These are phyloP conservation scores for Vanrija sp. DNA, from an alignment of 1,284 basidiomycete species.

Conservation along the genomic window DNA sequence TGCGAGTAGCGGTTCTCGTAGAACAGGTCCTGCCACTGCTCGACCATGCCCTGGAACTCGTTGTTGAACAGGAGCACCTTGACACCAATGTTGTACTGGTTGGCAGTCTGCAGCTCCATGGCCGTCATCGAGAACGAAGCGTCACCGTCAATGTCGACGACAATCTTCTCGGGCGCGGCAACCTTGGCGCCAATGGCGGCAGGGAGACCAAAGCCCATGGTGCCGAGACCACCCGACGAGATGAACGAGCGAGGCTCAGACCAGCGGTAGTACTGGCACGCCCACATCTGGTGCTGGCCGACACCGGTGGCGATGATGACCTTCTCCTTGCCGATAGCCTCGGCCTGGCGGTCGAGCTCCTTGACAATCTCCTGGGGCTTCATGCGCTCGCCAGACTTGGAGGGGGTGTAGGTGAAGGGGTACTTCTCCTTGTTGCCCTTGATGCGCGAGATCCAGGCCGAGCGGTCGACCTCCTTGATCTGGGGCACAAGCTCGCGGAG, in stretches of 20 bases:
- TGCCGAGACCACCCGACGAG: constrained; percentile 93
- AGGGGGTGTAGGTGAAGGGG: constrained; percentile 83
- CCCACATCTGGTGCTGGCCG: constrained; percentile 99
- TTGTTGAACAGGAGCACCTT: constrained; percentile 86
- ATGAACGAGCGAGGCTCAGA: constrained; percentile 81
- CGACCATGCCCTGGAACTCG: constrained; percentile 97
- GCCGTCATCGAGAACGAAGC: constrained; percentile 99
- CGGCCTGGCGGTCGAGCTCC: constrained; percentile 75
- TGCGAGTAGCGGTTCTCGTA: constrained; percentile 93
- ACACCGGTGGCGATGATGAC: constrained; percentile 90
- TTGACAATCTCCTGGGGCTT: constrained; percentile 98
- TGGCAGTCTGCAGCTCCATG: constrained; percentile 94
- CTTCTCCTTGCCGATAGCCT: constrained; percentile 68
- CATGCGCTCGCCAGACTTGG: constrained; percentile 62
- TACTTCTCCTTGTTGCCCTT: constrained; percentile 79
- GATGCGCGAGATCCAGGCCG: constrained; percentile 79
- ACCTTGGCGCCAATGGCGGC: constrained; percentile 95
- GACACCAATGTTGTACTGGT: constrained; percentile 87
- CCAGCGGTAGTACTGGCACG: constrained; percentile 92
- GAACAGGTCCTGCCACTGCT: constrained; percentile 97
- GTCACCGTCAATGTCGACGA: constrained; percentile 95
- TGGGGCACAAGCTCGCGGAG: constrained; percentile 76
- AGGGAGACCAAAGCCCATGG: constrained; percentile 97
- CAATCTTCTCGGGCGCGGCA: constrained; percentile 86
- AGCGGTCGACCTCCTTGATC: constrained; percentile 62